Percentiles rank a stretch among this genome's conserved stretches.
These are phyloP conservation scores for Trichoderma atroviride DNA, from an alignment of 2,329 filamentous ascomycete genomes.

Conservation along the genomic window DNA sequence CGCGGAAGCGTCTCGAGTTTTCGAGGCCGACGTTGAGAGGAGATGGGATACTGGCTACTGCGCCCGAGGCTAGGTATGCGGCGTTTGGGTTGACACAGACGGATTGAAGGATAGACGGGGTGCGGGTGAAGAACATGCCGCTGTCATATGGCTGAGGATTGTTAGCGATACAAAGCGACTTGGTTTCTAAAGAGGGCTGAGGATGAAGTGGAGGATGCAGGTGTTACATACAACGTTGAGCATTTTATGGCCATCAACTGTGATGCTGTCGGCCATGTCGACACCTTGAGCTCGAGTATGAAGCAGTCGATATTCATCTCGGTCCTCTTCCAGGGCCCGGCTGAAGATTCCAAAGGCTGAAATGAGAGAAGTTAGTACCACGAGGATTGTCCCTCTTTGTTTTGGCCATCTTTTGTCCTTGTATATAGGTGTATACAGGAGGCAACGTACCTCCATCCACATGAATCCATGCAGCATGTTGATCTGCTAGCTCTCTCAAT, in stretches of 20 bases:
- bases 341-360: constrained; percentile 83
- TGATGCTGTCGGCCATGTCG: constrained; percentile 84
- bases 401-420: not conserved
- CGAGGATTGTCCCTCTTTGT: not conserved
- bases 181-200: not conserved
- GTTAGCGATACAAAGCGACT: constrained; percentile 16
- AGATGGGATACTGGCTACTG: constrained; percentile 62
- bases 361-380: constrained; percentile 5
- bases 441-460: constrained; percentile 69
- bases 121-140: constrained; percentile 81
- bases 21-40: constrained; percentile 87
- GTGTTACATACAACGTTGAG: constrained; percentile 71
- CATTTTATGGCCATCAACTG: constrained; percentile 86
- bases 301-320: constrained; percentile 57
- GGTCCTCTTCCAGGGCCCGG: constrained; percentile 59
- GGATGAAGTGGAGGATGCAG: not conserved
- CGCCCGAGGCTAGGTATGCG: constrained; percentile 66
- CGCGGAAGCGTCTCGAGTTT: constrained; percentile 88
- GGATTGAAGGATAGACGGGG: constrained; percentile 56
- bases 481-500: constrained; percentile 70
- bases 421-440: not conserved
- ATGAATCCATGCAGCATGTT: constrained; percentile 81
- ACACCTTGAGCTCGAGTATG: constrained; percentile 62
- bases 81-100: constrained; percentile 86
- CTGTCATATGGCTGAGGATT: constrained; percentile 73